Evolutionary conservation across 257 asterid genomes (phyloP).

Genomic region (Petunia axillaris): DNA sequence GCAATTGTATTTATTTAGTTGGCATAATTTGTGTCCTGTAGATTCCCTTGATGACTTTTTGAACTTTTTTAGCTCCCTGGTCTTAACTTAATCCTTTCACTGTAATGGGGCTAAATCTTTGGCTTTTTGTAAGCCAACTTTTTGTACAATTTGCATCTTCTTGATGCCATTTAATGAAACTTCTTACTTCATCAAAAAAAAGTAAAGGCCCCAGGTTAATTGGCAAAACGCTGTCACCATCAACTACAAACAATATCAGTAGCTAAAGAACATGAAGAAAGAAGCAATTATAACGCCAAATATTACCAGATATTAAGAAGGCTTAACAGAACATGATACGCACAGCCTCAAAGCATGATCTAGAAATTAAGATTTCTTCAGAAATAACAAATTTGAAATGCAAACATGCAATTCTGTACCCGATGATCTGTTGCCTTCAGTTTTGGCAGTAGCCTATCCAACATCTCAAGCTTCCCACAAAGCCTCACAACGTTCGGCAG

Average conservation of each 20-base stretch:
- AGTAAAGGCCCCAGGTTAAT: neutral
- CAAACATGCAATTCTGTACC: slow-evolving; percentile 45
- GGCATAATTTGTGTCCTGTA: too few species aligned
- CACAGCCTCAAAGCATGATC: slow-evolving; percentile 2
- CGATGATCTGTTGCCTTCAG: slow-evolving; percentile 98
- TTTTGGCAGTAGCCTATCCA: slow-evolving; percentile 92
- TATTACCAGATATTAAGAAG: neutral
- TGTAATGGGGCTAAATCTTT: too few species aligned
- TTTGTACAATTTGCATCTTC: too few species aligned
- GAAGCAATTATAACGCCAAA: neutral
- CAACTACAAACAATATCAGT: neutral
- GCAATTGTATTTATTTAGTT: too few species aligned
- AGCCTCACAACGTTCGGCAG: slow-evolving; percentile 84
- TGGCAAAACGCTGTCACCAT: neutral
- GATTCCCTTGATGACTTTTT: too few species aligned
- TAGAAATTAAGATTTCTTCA: slow-evolving; percentile 12
- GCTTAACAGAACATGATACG: neutral
- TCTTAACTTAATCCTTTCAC: too few species aligned
- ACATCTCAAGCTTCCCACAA: slow-evolving; percentile 99
- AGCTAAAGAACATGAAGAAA: slow-evolving; percentile 4
- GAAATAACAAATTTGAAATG: slow-evolving; percentile 10
- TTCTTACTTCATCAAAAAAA: too few species aligned
- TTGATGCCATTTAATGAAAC: too few species aligned
- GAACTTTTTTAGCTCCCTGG: too few species aligned
- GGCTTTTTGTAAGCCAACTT: too few species aligned